Conservation (phyloP, 2,329 filamentous ascomycete species). For the Cordyceps tenuipes region DNA sequence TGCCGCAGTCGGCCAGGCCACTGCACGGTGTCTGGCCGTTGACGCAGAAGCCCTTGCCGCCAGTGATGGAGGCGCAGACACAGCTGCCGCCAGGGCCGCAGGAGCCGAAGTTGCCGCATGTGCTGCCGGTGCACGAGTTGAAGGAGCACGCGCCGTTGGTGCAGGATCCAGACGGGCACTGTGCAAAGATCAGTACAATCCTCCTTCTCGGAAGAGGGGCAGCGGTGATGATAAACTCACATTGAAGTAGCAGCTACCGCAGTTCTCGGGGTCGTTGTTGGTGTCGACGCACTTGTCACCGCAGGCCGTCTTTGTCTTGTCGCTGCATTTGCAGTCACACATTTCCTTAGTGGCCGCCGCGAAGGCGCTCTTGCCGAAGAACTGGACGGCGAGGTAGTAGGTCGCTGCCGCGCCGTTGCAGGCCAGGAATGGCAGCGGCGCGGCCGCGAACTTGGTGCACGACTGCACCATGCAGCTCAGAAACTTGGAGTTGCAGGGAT, state of each 20-base stretch:
- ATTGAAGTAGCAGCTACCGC: constrained; percentile 6
- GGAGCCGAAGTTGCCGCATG: not conserved
- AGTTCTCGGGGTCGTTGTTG: constrained; percentile 4
- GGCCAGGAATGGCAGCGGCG: not conserved
- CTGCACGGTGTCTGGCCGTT: not conserved
- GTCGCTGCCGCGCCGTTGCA: not conserved
- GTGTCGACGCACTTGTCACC: constrained; percentile 7
- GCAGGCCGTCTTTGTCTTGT: constrained; percentile 5
- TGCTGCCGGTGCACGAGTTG: not conserved
- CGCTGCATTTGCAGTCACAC: constrained; percentile 6
- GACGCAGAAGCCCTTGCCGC: constrained; percentile 8
- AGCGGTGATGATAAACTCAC: not conserved
- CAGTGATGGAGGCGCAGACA: constrained; percentile 4
- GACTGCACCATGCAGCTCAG: constrained; percentile 5
- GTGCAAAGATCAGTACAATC: not conserved
- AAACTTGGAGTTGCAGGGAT: constrained; percentile 1
- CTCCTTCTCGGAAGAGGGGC: not conserved
- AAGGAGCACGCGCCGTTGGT: constrained; percentile 7
- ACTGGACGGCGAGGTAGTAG: constrained; percentile 1
- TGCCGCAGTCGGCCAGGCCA: not conserved
- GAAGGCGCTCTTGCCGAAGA: not conserved
- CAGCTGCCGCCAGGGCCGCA: constrained; percentile 4
- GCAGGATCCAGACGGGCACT: constrained; percentile 6
- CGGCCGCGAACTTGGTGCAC: not conserved
- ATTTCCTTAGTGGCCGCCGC: not conserved